These are phyloP conservation scores for Parasarocladium wereldwijsianum DNA, from an alignment of 2,329 filamentous ascomycete species.

Conservation along the genomic window DNA sequence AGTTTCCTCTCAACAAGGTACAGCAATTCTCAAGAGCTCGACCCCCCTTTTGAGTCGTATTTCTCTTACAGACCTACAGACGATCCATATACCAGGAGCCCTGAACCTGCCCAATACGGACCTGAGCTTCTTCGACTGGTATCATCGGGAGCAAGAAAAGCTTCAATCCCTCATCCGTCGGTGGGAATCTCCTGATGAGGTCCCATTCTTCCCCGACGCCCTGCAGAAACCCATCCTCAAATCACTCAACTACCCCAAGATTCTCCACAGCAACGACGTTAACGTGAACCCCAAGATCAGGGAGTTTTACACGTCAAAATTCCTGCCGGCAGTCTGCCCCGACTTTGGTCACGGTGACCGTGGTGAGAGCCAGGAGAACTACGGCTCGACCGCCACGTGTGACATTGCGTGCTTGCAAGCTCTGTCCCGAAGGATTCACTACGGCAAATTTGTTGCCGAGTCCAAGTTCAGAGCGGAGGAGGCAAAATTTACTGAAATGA, in stretches of 20 bases:
- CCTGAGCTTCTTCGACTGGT: conserved; percentile 86
- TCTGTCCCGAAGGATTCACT: conserved; percentile 81
- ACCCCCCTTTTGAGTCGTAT: background rate
- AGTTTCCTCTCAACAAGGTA: conserved; percentile 76
- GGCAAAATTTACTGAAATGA: conserved; percentile 67
- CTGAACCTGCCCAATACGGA: conserved; percentile 58
- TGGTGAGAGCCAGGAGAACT: conserved; percentile 83
- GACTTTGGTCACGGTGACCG: conserved; percentile 64
- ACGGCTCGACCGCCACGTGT: conserved; percentile 80
- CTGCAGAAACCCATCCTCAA: conserved; percentile 73
- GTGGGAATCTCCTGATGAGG: conserved; percentile 92
- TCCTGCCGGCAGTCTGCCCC: conserved; percentile 74
- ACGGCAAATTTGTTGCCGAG: conserved; percentile 97
- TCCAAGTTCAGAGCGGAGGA: conserved; percentile 79
- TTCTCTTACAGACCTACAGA: too few relatives aligned
- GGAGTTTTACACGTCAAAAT: conserved; percentile 64
- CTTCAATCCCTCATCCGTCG: conserved; percentile 87
- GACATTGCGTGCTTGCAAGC: conserved; percentile 87
- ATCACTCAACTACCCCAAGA: conserved; percentile 72
- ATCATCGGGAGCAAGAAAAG: conserved; percentile 77
- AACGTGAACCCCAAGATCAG: conserved; percentile 85
- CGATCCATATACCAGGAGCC: conserved; percentile 73
- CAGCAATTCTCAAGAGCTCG: too few relatives aligned
- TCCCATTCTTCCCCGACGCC: conserved; percentile 83
- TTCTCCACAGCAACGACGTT: conserved; percentile 78